Base-by-base conservation (phyloP, 371 early-diverging fungal species). In the Mortierella sp. region DNA sequence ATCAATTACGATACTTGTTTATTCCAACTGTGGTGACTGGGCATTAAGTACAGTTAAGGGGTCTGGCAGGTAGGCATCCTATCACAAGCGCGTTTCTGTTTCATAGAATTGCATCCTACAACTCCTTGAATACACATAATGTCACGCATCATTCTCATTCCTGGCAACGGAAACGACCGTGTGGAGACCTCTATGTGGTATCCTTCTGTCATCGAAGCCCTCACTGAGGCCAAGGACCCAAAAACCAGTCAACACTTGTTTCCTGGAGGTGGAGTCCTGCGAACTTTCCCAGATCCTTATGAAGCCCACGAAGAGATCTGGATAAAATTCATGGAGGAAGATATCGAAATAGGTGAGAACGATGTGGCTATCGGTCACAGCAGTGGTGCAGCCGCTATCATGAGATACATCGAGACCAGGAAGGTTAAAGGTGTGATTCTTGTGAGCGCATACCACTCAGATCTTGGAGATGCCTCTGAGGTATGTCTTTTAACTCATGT, bases 291-390 rank as follows among this genome's bases (percentile, higher is more conserved):
- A 1, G 84, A 84, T 62, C 73, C 73, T 14, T 65, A 68, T 30
- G 70, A 72, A 28, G 84, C 81, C 10, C 72, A 70, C 57, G 84
- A 84, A 39, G 59, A 72, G 35, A 70, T 83, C 40, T 84, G 85
- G 85, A 71, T 76, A 24, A 60, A 45, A 26, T 76, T 73, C 32
- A 75, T 84, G 75, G 79, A 84, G 63, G 76, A 83, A 5, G 72
- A 72, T 9, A 66, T 84, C 12, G 70, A 71, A 14, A 70, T 83
- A n/a, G 63, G 62, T 14, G 83, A 72, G 26, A 40, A 62, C 14
- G 78, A 81, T 61, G 76, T 84, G 43, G 73, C 83, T 24, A 75
- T 84, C 24, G 85, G 85, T 3, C 85, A 84, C 32, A 78, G 78
- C 49, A 78, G 64, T 63, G 79, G 83, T 1, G 78, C 78, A 2